Evolutionary conservation across 495 filamentous ascomycete species (phyloP), one percentile per base, ranked within the genome.

Genomic region (Talaromyces proteolyticus): DNA sequence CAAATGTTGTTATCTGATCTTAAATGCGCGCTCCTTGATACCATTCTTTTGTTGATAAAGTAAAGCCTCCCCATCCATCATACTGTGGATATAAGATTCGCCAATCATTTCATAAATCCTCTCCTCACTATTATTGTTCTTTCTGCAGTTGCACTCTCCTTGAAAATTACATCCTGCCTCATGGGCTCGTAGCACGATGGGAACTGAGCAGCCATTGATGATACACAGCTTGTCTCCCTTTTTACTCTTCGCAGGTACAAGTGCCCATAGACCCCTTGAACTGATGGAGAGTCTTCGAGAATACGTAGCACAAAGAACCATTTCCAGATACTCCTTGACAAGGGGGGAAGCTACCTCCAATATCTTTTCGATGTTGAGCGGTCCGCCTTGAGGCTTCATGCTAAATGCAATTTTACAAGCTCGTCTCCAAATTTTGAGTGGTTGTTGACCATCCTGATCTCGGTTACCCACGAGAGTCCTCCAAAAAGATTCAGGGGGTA

Each of bases 291-390:
- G 26, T 39, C 36, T 6, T 53, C 50, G 24, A 26, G 25, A 21
- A 25, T 22, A 48, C 7, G 44, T 47, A 10, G 38, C 36, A 20
- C 50, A 22, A 14, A 37, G 26, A 18, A 53, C 50, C 34, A 20
- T 48, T 12, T 53, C 44, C 14, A 53, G 44, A 41, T 34, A 53
- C 17, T 53, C 42, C 21, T 34, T 18, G 8, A 50, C 36, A 19
- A 50, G 72, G 2, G 69, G 59, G 0, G 59, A 59, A 0, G 61
- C 61, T 22, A 66, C 63, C 41, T 73, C 64, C n/a, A 72, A 52
- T 19, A 64, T 63, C 61, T 72, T 69, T n/a, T 68, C 58, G 0
- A 67, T 62, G 25, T 72, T 66, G 4, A 68, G 60, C 55, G 71
- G 65, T 8, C 69, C 70, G 36, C 66, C 66, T 12, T 68, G 47